Evolutionary conservation across 192 early-diverging fungal genomes (phyloP).

Genomic region (Rhizoclosmatium globosum): DNA sequence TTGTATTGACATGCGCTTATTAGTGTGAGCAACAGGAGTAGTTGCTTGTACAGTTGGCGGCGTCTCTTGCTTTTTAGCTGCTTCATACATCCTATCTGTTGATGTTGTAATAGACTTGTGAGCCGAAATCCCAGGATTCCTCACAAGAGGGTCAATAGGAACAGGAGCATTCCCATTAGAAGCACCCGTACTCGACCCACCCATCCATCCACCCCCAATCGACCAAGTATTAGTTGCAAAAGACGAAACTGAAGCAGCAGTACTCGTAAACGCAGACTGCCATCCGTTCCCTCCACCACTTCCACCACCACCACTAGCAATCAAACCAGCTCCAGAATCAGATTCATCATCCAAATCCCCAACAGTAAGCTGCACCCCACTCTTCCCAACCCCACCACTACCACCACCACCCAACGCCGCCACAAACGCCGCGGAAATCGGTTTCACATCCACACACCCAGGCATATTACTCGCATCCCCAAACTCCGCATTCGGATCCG

Average conservation of each 20-base stretch:
- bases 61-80: background rate
- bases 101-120: too few species aligned
- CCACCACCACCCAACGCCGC: background rate
- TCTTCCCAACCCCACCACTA: background rate
- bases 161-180: background rate
- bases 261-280: conserved; percentile 23
- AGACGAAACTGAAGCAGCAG: conserved; percentile 16
- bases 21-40: background rate
- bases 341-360: conserved; percentile 29
- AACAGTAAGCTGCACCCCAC: conserved; percentile 3
- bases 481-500: background rate
- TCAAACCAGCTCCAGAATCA: conserved; percentile 1
- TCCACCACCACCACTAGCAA: background rate
- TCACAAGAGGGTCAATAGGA: conserved; percentile 18
- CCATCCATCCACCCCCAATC: conserved; percentile 9
- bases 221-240: background rate
- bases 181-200: background rate
- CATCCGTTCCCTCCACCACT: background rate
- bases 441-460: conserved; percentile 1
- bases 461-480: conserved; percentile 5
- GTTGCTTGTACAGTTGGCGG: background rate
- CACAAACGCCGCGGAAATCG: conserved; percentile 2
- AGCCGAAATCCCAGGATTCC: background rate
- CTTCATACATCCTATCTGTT: background rate
- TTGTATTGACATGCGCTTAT: background rate